Conservation (phyloP, 495 filamentous ascomycete species). For the Penicillium lividum region DNA sequence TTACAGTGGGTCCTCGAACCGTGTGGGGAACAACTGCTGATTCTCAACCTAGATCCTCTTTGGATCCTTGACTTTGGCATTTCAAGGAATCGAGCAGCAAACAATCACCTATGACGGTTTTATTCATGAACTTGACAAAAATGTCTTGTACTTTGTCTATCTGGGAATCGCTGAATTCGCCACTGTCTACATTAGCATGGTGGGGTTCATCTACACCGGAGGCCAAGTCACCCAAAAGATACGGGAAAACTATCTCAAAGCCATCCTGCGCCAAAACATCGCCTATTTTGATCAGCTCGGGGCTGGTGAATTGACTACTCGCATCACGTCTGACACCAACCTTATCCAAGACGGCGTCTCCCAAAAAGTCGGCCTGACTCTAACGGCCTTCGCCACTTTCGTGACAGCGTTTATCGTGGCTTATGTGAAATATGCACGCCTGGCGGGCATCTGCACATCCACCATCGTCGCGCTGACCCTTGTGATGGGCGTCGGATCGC, state of each 20-base stretch:
- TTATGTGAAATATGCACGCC: constrained; percentile 83
- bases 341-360: constrained; percentile 86
- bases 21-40: neutral
- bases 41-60: constrained; percentile 53
- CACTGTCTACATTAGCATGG: constrained; percentile 76
- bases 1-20: constrained; percentile 52
- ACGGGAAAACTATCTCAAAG: constrained; percentile 76
- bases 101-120: constrained; percentile 54
- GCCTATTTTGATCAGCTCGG: constrained; percentile 91
- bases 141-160: constrained; percentile 91
- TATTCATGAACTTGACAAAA: constrained; percentile 56
- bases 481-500: constrained; percentile 72
- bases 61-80: constrained; percentile 71
- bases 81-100: constrained; percentile 58
- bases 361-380: constrained; percentile 77
- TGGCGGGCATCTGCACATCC: constrained; percentile 79
- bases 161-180: constrained; percentile 85
- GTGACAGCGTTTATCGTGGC: constrained; percentile 84
- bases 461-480: constrained; percentile 70
- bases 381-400: constrained; percentile 76
- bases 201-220: constrained; percentile 91
- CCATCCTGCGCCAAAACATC: constrained; percentile 87
- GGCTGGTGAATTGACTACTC: constrained; percentile 88
- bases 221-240: constrained; percentile 87
- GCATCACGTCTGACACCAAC: constrained; percentile 90